Evolutionary conservation across 768 basidiomycete genomes (phyloP).

Genomic region (Agrocybe chaxingu): DNA sequence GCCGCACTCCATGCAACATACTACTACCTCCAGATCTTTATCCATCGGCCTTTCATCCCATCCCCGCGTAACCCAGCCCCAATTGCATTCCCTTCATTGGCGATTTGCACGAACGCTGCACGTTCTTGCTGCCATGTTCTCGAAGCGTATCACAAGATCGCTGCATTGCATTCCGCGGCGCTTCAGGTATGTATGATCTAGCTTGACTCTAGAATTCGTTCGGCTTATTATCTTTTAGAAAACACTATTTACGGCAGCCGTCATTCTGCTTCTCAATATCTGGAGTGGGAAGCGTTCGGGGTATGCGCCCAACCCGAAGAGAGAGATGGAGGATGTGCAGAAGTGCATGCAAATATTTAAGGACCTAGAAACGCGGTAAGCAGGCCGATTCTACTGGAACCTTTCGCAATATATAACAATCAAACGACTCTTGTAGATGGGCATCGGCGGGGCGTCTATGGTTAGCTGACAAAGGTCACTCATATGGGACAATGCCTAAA

Average conservation of each 20-base stretch:
- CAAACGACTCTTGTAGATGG: constrained; percentile 28
- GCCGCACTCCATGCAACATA: constrained; percentile 47
- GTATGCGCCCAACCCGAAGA: constrained; percentile 38
- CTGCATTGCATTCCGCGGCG: constrained; percentile 28
- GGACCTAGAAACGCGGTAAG: constrained; percentile 36
- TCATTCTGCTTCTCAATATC: constrained; percentile 63
- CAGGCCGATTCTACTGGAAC: background rate
- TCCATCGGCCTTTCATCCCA: constrained; percentile 80
- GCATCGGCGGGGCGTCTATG: constrained; percentile 36
- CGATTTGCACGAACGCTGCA: constrained; percentile 85
- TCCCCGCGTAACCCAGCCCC: constrained; percentile 45
- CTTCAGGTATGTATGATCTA: constrained; percentile 29
- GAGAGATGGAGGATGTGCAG: constrained; percentile 59
- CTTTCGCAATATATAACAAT: background rate
- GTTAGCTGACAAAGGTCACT: constrained; percentile 20
- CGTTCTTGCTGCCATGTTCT: constrained; percentile 71
- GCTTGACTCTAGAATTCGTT: background rate
- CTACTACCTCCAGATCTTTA: constrained; percentile 59
- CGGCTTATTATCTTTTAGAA: constrained; percentile 19
- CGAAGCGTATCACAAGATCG: constrained; percentile 43
- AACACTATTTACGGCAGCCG: constrained; percentile 35
- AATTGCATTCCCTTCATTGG: constrained; percentile 55
- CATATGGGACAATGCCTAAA: background rate
- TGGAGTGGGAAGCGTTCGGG: constrained; percentile 58
- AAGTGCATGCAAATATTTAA: constrained; percentile 55